A percentile compares a stretch with the other conserved stretches of the same genome.
Conservation (phyloP, 768 basidiomycete species). For the Serendipita indica region DNA sequence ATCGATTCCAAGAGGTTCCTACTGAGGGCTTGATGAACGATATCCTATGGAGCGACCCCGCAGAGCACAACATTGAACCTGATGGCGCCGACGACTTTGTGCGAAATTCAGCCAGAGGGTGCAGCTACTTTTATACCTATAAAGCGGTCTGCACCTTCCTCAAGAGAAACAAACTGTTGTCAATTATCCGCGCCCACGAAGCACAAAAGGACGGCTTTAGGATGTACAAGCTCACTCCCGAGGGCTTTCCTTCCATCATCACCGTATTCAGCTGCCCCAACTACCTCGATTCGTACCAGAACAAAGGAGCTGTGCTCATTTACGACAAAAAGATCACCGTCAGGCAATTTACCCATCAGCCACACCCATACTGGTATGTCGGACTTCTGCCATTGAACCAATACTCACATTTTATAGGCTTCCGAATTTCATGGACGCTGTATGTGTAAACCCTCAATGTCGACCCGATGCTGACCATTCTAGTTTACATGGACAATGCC, state of each 20-base stretch:
- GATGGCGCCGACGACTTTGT: slow-evolving; percentile 35
- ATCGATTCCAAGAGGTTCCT: slow-evolving; percentile 37
- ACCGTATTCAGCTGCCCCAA: slow-evolving; percentile 37
- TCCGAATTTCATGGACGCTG: slow-evolving; percentile 41
- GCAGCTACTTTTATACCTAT: slow-evolving; percentile 38
- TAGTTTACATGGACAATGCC: slow-evolving; percentile 94
- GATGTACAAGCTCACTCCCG: slow-evolving; percentile 39
- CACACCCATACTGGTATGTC: slow-evolving; percentile 31
- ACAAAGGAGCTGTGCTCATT: slow-evolving; percentile 41
- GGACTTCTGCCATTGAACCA: not conserved
- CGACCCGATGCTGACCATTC: slow-evolving; percentile 28
- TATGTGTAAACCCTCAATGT: too few relatives aligned
- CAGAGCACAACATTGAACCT: slow-evolving; percentile 21
- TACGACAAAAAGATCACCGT: slow-evolving; percentile 39
- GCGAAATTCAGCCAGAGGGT: slow-evolving; percentile 36
- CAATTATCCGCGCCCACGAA: slow-evolving; percentile 59
- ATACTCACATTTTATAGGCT: slow-evolving; percentile 18
- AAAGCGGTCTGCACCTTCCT: slow-evolving; percentile 87
- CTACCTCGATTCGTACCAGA: slow-evolving; percentile 38
- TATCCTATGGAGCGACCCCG: slow-evolving; percentile 36
- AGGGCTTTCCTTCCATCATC: slow-evolving; percentile 39
- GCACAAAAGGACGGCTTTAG: slow-evolving; percentile 38
- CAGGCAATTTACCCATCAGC: slow-evolving; percentile 35
- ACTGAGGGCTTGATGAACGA: slow-evolving; percentile 38
- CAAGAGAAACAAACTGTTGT: slow-evolving; percentile 79